Base-by-base conservation (phyloP, 225 moss, liverwort and hornwort genomes). In the Pseudisothecium myosuroides region DNA sequence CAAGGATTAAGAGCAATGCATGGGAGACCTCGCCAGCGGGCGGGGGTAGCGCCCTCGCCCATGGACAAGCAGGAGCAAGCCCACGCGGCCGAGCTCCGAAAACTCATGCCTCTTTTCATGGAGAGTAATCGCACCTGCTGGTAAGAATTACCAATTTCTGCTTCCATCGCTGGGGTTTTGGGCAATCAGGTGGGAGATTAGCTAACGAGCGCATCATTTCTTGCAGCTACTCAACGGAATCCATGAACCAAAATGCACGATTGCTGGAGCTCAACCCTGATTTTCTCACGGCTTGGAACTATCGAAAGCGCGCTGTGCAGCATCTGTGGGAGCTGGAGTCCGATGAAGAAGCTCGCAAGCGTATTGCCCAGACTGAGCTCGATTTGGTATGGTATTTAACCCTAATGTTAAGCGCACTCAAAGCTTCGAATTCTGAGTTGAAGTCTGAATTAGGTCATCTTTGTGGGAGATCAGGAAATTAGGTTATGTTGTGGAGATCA, bases 281-380 rank as follows among this genome's bases (percentile, higher is more conserved):
- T 74, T 91, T 98, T 28, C 94, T 96, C 86, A 97, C 97, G 58
- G 98, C 93, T 81, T 98, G 98, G 98, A 98, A 98, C 65, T 96
- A 95, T 67, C 94, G 96, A 74, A 97, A 98, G 91, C 94, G 94
- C 45, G 96, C 96, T 63, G 94, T 98, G 81, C 92, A 76, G 43
- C 92, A 96, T 84, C 87, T 93, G 29, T 50, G 95, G 88, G 92
- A 89, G 32, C 83, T 78, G 17, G 96, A 94, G 90, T 65, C 92
- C 23, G 95, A 95, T 50, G 94, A 93, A 58, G 93, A 94, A 82
- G 92, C 85, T 63, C 95, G 94, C 83, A 96, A 95, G 81, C 87
- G 80, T 45, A 85, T 97, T 72, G 89, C 92, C 17, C 91, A 96
- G 85, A 89, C 85, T 61, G 98, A 97, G 88, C 95, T 97, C 65